Evolutionary conservation across 2,329 filamentous ascomycete genomes (phyloP).

Genomic region (Biscogniauxia marginata): DNA sequence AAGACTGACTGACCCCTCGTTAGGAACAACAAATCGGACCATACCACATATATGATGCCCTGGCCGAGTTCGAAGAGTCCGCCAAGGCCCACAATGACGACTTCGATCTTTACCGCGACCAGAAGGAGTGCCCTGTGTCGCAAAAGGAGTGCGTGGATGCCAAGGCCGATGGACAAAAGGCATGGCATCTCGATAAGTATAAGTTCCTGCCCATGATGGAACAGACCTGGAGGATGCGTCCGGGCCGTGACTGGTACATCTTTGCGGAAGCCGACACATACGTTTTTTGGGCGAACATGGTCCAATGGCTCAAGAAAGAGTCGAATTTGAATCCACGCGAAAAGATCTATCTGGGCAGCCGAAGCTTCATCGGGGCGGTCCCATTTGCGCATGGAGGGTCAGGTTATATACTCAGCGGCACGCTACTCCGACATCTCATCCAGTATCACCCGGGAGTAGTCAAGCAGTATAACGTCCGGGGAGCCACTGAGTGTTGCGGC

Average conservation of each 20-base stretch:
- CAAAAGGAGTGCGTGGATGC: conserved; percentile 44
- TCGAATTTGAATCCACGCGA: conserved; percentile 41
- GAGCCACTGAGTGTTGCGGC: conserved; percentile 48
- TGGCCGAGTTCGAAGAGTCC: conserved; percentile 36
- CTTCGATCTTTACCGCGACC: conserved; percentile 45
- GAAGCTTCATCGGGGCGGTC: conserved; percentile 43
- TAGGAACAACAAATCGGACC: conserved; percentile 50
- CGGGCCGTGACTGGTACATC: conserved; percentile 56
- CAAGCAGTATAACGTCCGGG: conserved; percentile 45
- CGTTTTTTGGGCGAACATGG: conserved; percentile 53
- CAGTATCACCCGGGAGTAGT: conserved; percentile 42
- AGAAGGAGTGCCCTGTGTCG: conserved; percentile 45
- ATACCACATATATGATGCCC: conserved; percentile 40
- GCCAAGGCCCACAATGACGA: conserved; percentile 40
- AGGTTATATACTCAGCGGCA: conserved; percentile 55
- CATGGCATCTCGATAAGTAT: conserved; percentile 60
- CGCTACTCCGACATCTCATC: conserved; percentile 49
- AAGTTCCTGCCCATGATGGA: conserved; percentile 60
- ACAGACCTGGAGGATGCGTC: conserved; percentile 53
- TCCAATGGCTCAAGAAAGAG: conserved; percentile 45
- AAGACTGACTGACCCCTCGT: conserved; percentile 9
- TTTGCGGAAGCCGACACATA: conserved; percentile 61
- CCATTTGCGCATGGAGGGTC: conserved; percentile 58
- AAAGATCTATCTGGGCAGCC: conserved; percentile 51
- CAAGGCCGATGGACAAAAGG: conserved; percentile 32